phyloP scores from a whole-genome alignment of 2,329 filamentous ascomycete genomes.

The Alternaria ventricosa region DNA sequence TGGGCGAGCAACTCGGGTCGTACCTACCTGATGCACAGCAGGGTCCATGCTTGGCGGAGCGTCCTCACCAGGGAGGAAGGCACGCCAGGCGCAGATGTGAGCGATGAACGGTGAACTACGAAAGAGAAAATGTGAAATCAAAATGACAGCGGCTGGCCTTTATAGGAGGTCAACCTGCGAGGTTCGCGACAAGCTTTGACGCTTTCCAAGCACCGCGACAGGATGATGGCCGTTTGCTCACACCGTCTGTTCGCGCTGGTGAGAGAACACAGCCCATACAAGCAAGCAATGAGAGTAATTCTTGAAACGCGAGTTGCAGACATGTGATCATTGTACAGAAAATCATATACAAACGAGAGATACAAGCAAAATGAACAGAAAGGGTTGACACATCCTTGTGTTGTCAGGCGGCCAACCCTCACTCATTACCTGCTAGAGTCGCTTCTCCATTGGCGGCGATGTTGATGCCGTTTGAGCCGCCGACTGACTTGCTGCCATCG shows the following conservation, averaged over 20 bases:
- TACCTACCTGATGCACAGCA: not conserved
- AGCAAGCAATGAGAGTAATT: not conserved
- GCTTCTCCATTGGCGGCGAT: slow-evolving; percentile 35
- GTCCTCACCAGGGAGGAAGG: not conserved
- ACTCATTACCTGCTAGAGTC: slow-evolving; percentile 30
- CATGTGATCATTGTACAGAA: not conserved
- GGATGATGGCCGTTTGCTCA: not conserved
- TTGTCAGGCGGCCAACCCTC: not conserved
- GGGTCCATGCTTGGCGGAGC: not conserved
- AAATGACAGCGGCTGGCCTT: not conserved
- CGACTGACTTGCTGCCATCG: slow-evolving; percentile 41
- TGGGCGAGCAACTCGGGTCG: not conserved
- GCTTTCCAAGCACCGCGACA: not conserved
- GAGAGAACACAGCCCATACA: not conserved
- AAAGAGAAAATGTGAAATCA: not conserved
- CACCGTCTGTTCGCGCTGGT: not conserved
- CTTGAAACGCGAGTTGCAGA: not conserved
- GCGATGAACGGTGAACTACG: not conserved
- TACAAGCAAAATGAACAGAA: not conserved
- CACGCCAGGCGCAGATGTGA: not conserved
- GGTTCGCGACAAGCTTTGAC: not conserved
- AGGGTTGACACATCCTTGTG: not conserved
- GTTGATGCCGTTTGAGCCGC: slow-evolving; percentile 41
- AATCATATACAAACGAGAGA: not conserved
- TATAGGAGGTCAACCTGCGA: not conserved